Conservation (phyloP, 805 yeast species). For the Candida ficus region DNA sequence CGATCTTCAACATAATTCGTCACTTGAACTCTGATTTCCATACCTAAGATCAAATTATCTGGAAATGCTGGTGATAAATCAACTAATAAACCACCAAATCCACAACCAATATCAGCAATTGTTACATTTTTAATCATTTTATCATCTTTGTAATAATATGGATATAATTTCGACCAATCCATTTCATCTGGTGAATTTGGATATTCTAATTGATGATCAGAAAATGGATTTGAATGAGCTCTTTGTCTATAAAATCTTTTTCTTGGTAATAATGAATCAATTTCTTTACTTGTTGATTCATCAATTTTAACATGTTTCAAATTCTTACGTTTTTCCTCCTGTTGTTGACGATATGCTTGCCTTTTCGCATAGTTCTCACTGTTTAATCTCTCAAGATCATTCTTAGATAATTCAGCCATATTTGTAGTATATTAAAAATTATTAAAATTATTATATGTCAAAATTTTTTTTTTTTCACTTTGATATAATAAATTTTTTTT, state of each 20-base stretch:
- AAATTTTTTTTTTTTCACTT: neutral
- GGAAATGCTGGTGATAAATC: constrained; percentile 77
- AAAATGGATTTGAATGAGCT: constrained; percentile 96
- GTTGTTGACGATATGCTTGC: constrained; percentile 38
- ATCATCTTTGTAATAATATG: constrained; percentile 45
- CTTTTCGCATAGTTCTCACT: constrained; percentile 28
- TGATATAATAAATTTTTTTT: too few relatives aligned
- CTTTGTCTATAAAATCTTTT: constrained; percentile 91
- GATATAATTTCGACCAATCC: constrained; percentile 84
- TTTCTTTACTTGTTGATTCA: constrained; percentile 23
- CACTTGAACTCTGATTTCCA: constrained; percentile 98
- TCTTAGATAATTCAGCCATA: constrained; percentile 10
- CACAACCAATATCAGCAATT: constrained; percentile 96
- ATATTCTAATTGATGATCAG: constrained; percentile 89
- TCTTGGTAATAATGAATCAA: constrained; percentile 49
- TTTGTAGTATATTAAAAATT: too few relatives aligned
- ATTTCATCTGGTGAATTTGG: constrained; percentile 75
- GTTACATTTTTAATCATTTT: constrained; percentile 54
- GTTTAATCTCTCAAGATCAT: constrained; percentile 19
- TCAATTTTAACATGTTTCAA: constrained; percentile 42
- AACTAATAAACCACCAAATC: constrained; percentile 87
- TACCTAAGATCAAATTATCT: constrained; percentile 73
- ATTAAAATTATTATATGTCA: neutral
- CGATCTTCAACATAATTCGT: constrained; percentile 96
- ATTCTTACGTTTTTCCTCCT: constrained; percentile 43